Base-by-base conservation (phyloP, 2,329 filamentous ascomycete species). In the Fusarium sp. region DNA sequence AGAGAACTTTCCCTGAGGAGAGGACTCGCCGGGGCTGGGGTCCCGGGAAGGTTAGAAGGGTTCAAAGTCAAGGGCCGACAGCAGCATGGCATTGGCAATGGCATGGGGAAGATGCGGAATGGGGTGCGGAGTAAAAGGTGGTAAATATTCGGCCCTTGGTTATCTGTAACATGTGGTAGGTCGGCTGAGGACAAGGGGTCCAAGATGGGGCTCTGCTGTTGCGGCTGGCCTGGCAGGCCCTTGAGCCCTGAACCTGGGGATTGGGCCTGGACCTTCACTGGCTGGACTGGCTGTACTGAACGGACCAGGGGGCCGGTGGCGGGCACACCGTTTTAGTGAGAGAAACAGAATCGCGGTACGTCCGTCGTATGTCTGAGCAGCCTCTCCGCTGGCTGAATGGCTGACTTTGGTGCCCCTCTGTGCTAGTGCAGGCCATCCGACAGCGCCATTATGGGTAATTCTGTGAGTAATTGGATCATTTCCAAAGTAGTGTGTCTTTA, bases 141-240 rank as follows among this genome's bases (percentile, higher is more conserved):
- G 70, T 72, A 65, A 69, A 73, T 71, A 68, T 64, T 73, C 70
- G 71, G 71, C 66, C 71, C 66, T 73, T 64, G 66, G 33, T 36
- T 61, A 73, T 73, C 66, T 73, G 71, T 71, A 71, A 73, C 71
- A 73, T 73, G 70, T 71, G 71, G 71, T 73, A 73, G 70, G 71
- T 67, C 58, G 66, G 47, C 38, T 51, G 57, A 68, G 45, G 31
- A 64, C 75, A 76, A 65, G 74, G 74, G 57, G 62, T 53, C 57
- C 62, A 50, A 18, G 75, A 76, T 76, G 74, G 74, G 74, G 74
- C 74, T 76, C 74, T 74, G 53, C 59, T 76, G 60, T 63, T 71
- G 64, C 72, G 55, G 50, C 60, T 58, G 48, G 50, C 18, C 24
- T 22, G 24, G 31, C 31, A 53, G 31, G 31, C 31, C 50, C 50